These are phyloP conservation scores for Cyberlindnera euphorbiiphila DNA, from an alignment of 805 yeast genomes.

Conservation along the genomic window DNA sequence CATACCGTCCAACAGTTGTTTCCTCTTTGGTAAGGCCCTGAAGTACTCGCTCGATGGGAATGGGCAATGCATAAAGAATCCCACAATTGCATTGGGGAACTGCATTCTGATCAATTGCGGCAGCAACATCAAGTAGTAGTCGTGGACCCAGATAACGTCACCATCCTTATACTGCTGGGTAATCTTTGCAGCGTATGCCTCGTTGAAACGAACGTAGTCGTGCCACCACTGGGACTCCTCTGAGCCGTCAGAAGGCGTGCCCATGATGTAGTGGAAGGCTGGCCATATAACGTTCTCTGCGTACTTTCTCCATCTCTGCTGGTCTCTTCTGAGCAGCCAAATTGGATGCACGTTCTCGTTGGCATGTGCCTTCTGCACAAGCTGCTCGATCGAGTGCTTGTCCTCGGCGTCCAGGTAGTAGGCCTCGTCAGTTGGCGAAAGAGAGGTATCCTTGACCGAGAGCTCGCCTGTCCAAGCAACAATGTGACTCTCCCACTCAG, in stretches of 20 bases:
- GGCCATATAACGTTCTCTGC: constrained; percentile 95
- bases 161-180: constrained; percentile 76
- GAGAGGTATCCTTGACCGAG: constrained; percentile 18
- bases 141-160: constrained; percentile 92
- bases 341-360: constrained; percentile 71
- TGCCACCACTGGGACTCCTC: constrained; percentile 78
- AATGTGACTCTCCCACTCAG: constrained; percentile 83
- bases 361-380: constrained; percentile 43
- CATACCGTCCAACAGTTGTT: constrained; percentile 82
- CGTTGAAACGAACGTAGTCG: constrained; percentile 87
- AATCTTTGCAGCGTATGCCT: constrained; percentile 80
- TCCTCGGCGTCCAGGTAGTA: constrained; percentile 54
- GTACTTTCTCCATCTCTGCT: constrained; percentile 79
- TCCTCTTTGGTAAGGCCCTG: constrained; percentile 80
- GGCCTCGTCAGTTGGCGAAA: constrained; percentile 45
- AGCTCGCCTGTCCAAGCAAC: constrained; percentile 97
- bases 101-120: constrained; percentile 77
- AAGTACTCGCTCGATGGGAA: constrained; percentile 95
- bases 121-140: constrained; percentile 83
- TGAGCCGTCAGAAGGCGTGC: constrained; percentile 63
- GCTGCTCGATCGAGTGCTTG: constrained; percentile 44
- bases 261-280: constrained; percentile 86
- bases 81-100: constrained; percentile 82
- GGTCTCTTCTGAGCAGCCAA: constrained; percentile 80
- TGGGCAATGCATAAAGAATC: constrained; percentile 90